These are phyloP conservation scores for Penicillium antarcticum DNA, from an alignment of 495 filamentous ascomycete species.

Conservation along the genomic window DNA sequence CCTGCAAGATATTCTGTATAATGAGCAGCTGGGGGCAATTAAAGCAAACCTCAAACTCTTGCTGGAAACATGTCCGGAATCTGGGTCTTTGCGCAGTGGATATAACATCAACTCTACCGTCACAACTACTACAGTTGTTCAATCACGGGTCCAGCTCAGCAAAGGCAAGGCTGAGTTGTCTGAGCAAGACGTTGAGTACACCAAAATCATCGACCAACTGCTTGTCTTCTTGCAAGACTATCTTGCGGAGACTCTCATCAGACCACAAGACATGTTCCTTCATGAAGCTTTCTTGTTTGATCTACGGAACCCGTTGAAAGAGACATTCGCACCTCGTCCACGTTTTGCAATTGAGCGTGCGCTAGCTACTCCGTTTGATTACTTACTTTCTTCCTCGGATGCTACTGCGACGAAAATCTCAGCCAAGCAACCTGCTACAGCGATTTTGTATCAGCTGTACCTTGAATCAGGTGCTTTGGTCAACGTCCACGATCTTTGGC, in stretches of 20 bases:
- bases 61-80: slow-evolving; percentile 33
- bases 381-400: slow-evolving; percentile 65
- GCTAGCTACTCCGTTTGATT: slow-evolving; percentile 76
- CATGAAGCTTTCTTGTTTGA: slow-evolving; percentile 86
- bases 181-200: slow-evolving; percentile 72
- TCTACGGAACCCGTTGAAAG: slow-evolving; percentile 70
- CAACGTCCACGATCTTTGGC: slow-evolving; percentile 87
- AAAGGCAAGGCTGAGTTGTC: slow-evolving; percentile 73
- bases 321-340: slow-evolving; percentile 77
- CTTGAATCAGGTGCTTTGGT: slow-evolving; percentile 84
- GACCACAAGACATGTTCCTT: slow-evolving; percentile 63
- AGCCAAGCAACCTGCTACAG: slow-evolving; percentile 68
- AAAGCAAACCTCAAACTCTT: slow-evolving; percentile 32
- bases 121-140: slow-evolving; percentile 78
- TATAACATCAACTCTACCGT: slow-evolving; percentile 69
- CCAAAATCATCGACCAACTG: slow-evolving; percentile 67
- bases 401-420: slow-evolving; percentile 36
- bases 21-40: slow-evolving; percentile 14
- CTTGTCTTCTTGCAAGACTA: slow-evolving; percentile 50
- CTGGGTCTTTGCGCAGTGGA: slow-evolving; percentile 63
- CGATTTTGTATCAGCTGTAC: slow-evolving; percentile 88
- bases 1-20: slow-evolving; percentile 16
- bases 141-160: slow-evolving; percentile 82
- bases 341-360: slow-evolving; percentile 79
- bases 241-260: slow-evolving; percentile 50